Evolutionary conservation across 352 stramenopile species (phyloP).

Genomic region (Globisporangium camurandrum): DNA sequence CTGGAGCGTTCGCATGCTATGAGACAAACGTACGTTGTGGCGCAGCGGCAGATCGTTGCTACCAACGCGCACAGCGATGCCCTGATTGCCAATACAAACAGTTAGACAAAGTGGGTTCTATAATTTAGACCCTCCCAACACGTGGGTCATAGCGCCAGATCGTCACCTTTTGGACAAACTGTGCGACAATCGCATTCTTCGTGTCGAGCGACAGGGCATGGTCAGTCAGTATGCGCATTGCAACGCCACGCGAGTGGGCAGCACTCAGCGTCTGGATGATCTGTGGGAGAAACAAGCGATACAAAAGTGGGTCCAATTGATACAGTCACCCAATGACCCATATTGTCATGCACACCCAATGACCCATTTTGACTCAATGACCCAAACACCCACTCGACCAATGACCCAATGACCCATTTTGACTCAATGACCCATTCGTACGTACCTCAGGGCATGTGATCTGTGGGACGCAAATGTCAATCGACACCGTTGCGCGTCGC

Average conservation of each 20-base stretch:
- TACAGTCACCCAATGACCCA: background rate
- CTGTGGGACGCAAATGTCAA: background rate
- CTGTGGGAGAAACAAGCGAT: background rate
- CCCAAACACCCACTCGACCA: background rate
- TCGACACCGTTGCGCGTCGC: background rate
- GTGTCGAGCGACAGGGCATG: background rate
- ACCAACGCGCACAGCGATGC: background rate
- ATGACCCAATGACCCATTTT: background rate
- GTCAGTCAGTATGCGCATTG: background rate
- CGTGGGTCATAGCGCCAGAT: background rate
- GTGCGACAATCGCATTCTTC: background rate
- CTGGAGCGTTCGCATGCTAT: background rate
- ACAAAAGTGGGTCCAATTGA: background rate
- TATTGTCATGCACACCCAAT: background rate
- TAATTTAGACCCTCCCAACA: background rate
- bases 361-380: background rate
- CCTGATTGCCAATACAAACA: too few relatives aligned
- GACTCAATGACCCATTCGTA: too few relatives aligned
- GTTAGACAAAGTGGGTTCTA: too few relatives aligned
- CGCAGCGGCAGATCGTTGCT: background rate
- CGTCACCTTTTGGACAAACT: constrained; percentile 1
- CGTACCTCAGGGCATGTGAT: constrained; percentile 2
- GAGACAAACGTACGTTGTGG: background rate
- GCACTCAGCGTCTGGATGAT: background rate
- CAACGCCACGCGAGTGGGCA: background rate